phyloP scores from a whole-genome alignment of 2,329 filamentous ascomycete species.

The Talaromyces sp. region DNA sequence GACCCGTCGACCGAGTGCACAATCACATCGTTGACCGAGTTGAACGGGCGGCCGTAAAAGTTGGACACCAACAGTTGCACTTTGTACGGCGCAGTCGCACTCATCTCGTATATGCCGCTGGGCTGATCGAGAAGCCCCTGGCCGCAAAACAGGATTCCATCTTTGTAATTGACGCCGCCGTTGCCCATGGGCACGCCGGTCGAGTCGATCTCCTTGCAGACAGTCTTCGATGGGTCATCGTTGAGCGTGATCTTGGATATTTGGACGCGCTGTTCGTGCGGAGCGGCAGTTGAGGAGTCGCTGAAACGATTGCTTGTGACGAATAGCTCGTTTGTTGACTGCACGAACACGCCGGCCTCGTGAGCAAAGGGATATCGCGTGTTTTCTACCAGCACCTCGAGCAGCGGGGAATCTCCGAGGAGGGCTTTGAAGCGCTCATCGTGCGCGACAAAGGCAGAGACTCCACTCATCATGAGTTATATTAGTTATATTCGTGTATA shows the following conservation, averaged over 20 bases:
- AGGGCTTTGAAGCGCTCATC: background rate
- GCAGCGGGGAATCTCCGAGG: background rate
- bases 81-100: background rate
- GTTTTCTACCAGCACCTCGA: conserved; percentile 20
- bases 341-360: conserved; percentile 39
- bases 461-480: background rate
- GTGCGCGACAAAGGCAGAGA: background rate
- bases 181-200: conserved; percentile 17
- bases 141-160: conserved; percentile 18
- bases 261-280: conserved; percentile 17
- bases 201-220: conserved; percentile 12
- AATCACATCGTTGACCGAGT: conserved; percentile 34
- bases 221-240: conserved; percentile 4
- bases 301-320: conserved; percentile 33
- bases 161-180: conserved; percentile 24
- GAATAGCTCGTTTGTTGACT: conserved; percentile 25
- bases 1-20: conserved; percentile 24
- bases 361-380: conserved; percentile 44
- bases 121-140: conserved; percentile 1
- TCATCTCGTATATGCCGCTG: background rate
- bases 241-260: conserved; percentile 15
- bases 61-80: conserved; percentile 7
- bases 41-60: conserved; percentile 33
- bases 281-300: conserved; percentile 1
- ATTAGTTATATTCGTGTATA: background rate